phyloP scores from a whole-genome alignment of 1,284 basidiomycete genomes.

The Trichosporon sp. region DNA sequence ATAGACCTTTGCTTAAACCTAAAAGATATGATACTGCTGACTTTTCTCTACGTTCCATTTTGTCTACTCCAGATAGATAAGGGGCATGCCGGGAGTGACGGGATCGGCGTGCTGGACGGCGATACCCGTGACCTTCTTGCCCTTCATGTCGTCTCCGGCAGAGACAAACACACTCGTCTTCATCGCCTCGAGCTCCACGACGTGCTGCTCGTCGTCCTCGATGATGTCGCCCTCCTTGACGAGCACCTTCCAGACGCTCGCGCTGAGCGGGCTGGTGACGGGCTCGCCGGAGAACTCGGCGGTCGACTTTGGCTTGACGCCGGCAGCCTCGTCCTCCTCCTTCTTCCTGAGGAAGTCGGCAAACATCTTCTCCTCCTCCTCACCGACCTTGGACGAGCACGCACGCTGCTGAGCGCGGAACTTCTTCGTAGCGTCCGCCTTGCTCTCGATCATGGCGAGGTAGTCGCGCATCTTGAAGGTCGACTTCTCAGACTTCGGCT shows the following conservation, averaged over 20 bases:
- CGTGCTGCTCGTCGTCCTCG: slow-evolving; percentile 52
- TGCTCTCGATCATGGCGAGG: slow-evolving; percentile 7
- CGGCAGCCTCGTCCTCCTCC: slow-evolving; percentile 12
- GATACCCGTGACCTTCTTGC: slow-evolving; percentile 27
- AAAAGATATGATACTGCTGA: neutral
- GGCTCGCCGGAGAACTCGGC: slow-evolving; percentile 10
- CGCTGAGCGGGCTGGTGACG: slow-evolving; percentile 53
- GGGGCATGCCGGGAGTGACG: slow-evolving; percentile 10
- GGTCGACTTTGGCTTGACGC: slow-evolving; percentile 1
- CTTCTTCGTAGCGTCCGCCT: slow-evolving; percentile 44
- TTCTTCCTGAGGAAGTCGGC: slow-evolving; percentile 14
- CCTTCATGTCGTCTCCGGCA: slow-evolving; percentile 32
- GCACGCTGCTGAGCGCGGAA: slow-evolving; percentile 49
- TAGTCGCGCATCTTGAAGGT: slow-evolving; percentile 23
- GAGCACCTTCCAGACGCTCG: slow-evolving; percentile 58
- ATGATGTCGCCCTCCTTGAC: slow-evolving; percentile 52
- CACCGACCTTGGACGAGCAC: slow-evolving; percentile 23
- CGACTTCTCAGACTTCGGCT: slow-evolving; percentile 50
- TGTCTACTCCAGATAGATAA: slow-evolving; percentile 18
- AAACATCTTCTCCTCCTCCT: slow-evolving; percentile 29
- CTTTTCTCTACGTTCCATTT: too few species aligned
- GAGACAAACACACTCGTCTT: slow-evolving; percentile 51
- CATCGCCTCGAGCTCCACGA: slow-evolving; percentile 63
- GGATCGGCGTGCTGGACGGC: slow-evolving; percentile 25
- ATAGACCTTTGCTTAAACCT: neutral